Evolutionary conservation across 257 asterid species (phyloP), one percentile per base, ranked within the genome.

Genomic region (Capsicum rhomboideum): DNA sequence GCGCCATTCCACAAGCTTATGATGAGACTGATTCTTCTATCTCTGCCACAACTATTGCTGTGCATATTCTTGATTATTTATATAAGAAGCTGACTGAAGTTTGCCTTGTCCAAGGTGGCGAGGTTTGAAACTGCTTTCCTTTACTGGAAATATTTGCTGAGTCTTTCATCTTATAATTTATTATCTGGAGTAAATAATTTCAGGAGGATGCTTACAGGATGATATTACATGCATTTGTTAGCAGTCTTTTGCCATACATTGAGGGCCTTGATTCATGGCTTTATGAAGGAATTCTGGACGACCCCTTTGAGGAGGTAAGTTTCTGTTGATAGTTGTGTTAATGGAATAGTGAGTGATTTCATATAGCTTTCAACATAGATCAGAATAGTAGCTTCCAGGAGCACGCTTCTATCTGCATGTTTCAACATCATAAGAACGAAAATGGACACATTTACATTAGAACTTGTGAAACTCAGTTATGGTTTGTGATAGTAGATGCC

Each of bases 211-310:
- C 97, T 80, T 91, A 92, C 79, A 86, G 91, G 83, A 97, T 97
- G 98, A 83, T 94, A 80, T 95, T 97, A 34, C 92, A 90, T 85
- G 87, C 94, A 82, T 90, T 97, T 54, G 90, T 89, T 29, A 95
- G 95, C 84, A 92, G 92, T 84, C 87, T 95, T 89, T 88, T 94
- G 88, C 99, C 99, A 9, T 97, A 93, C 79, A 91, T 96, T 86
- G 97, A 95, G 91, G 89, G 88, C 83, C 97, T 97, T 78, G 99
- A 95, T 93, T 92, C 98, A 82, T 97, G 98, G 99, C 91, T 95
- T 89, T 97, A 94, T 87, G 97, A 97, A 80, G 99, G 98, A 84
- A 92, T 90, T 77, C 96, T 97, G 82, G 98, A 95, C 82, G 99
- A 95, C 86, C 99, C 98, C 71, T 93, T 92, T 83, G 95, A 93